Base-by-base conservation (phyloP, 371 early-diverging fungal genomes). In the Saksenaea oblongispora region DNA sequence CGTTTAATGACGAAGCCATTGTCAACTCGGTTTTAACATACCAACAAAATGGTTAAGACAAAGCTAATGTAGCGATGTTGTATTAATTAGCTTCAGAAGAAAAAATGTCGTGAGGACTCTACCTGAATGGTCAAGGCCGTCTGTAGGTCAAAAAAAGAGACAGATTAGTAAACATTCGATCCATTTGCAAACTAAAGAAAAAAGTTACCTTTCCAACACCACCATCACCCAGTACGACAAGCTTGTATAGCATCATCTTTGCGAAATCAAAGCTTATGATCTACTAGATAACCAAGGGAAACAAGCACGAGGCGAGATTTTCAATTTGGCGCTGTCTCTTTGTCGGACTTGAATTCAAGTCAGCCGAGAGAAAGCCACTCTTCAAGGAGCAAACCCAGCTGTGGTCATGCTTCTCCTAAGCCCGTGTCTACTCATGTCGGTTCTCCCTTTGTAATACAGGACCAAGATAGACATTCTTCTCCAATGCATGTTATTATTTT, bases 41-140 rank as follows among this genome's bases (percentile, higher is more conserved):
- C 87, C 92, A 58, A 92, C 89, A 78, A 92, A 92, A 67, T 92
- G 92, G 72, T 90, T 91, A 54, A 90, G 69, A 66, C 95, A 83
- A 89, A 95, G 73, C 95, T 93, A 34, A 79, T 31, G 31, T 2
- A 31, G 31, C 7, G 7, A 31, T 4, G 31, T 31, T 31, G 7
- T 7, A 31, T 31, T 31, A 31, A 31, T 31, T 31, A 31, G 31
- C 31, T 31, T 31, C 59, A 58, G 34, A 58, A 31, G 15, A 39
- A 39, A n/a, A 11, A 2, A 11, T 11, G 5, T 47, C 27, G 51
- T 5, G 5, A 18, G 11, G 39, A n/a, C 7, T 22, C 2, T 70
- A 73, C 70, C 62, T 73, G 74, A 59, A 73, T 73, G 22, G 74
- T 73, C 54, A 73, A 67, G 35, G 74, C 74, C 44, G 74, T 73